Percentiles rank a stretch among this genome's conserved stretches.
Evolutionary conservation across 495 filamentous ascomycete genomes (phyloP).

Genomic region (Trypethelium eluteriae): DNA sequence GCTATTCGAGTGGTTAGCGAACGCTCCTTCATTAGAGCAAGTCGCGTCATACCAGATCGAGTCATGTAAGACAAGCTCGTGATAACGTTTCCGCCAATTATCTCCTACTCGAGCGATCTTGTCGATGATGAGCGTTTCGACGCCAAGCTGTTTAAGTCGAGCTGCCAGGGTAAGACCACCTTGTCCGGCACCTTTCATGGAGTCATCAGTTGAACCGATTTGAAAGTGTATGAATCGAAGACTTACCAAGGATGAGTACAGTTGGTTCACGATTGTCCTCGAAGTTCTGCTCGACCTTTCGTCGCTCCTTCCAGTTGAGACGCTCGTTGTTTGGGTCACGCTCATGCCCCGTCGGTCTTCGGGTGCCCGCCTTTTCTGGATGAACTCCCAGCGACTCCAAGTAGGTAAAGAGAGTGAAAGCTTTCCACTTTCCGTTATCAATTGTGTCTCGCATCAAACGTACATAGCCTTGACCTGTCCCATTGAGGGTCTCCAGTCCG

Average conservation of each 20-base stretch:
- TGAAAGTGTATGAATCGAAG: conserved; percentile 20
- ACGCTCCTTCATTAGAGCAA: background rate
- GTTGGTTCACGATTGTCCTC: conserved; percentile 47
- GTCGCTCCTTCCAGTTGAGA: conserved; percentile 57
- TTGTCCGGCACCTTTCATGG: conserved; percentile 43
- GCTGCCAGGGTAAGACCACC: conserved; percentile 57
- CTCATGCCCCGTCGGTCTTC: conserved; percentile 23
- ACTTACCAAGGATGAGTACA: conserved; percentile 58
- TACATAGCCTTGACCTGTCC: conserved; percentile 21
- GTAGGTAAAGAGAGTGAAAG: conserved; percentile 25
- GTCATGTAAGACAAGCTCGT: conserved; percentile 61
- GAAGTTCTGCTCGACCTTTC: conserved; percentile 51
- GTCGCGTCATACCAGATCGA: conserved; percentile 53
- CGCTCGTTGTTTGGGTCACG: conserved; percentile 17
- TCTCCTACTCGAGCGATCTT: conserved; percentile 59
- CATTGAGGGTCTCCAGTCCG: conserved; percentile 25
- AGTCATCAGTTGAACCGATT: conserved; percentile 15
- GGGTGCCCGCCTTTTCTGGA: conserved; percentile 18
- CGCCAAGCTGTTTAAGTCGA: conserved; percentile 61
- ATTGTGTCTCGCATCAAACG: conserved; percentile 10
- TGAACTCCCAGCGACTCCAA: conserved; percentile 22
- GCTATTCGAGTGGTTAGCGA: background rate
- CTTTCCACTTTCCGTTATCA: conserved; percentile 23
- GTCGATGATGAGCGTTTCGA: conserved; percentile 61
- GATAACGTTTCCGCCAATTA: conserved; percentile 67